Evolutionary conservation across 1,284 basidiomycete genomes (phyloP).

Genomic region (Rhodotorula sp.): DNA sequence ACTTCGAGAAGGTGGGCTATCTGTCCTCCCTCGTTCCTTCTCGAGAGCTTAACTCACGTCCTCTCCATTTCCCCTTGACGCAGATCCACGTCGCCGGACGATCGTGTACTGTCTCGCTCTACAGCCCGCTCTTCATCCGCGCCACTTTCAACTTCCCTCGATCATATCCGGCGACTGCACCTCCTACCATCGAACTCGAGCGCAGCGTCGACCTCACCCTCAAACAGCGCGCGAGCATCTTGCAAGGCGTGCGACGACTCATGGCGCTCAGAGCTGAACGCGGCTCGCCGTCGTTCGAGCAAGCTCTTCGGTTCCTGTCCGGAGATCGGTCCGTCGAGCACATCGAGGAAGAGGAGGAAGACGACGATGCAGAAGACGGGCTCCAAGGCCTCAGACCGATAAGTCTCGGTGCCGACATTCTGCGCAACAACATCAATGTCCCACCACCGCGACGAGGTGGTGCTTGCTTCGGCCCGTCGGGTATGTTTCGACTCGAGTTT

Average conservation of each 20-base stretch:
- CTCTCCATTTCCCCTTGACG: too few species aligned
- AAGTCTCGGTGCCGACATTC: slow-evolving; percentile 54
- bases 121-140: slow-evolving; percentile 81
- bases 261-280: slow-evolving; percentile 55
- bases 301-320: slow-evolving; percentile 74
- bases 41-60: not conserved
- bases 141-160: slow-evolving; percentile 87
- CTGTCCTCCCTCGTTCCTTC: not conserved
- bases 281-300: slow-evolving; percentile 73
- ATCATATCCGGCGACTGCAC: slow-evolving; percentile 67
- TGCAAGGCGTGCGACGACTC: slow-evolving; percentile 69
- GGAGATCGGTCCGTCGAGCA: slow-evolving; percentile 54
- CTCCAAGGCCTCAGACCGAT: slow-evolving; percentile 20
- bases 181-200: slow-evolving; percentile 78
- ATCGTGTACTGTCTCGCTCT: slow-evolving; percentile 78
- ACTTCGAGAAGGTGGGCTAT: slow-evolving; percentile 71
- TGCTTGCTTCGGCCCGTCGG: slow-evolving; percentile 80
- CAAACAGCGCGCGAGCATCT: slow-evolving; percentile 70
- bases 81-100: slow-evolving; percentile 73
- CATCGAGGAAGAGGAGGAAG: slow-evolving; percentile 45
- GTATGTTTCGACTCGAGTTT: slow-evolving; percentile 53
- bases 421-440: slow-evolving; percentile 65
- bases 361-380: slow-evolving; percentile 43
- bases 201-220: slow-evolving; percentile 74
- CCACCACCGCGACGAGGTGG: slow-evolving; percentile 76